Percentiles rank a stretch among this genome's conserved stretches.
phyloP scores from a whole-genome alignment of 202 grass and related monocot species.

The Carex arenaria region DNA sequence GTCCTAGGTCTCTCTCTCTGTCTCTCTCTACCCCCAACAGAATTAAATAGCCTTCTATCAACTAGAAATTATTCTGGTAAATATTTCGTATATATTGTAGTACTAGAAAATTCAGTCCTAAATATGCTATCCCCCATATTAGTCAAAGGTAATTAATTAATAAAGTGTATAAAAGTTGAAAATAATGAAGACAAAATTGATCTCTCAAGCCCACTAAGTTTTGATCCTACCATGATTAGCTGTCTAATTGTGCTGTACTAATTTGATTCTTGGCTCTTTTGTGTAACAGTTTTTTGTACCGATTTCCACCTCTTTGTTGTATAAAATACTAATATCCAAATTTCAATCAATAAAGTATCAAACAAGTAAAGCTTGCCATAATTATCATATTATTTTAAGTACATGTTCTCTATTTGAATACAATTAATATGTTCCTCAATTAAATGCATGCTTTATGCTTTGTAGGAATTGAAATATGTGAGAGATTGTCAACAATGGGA shows the following conservation, averaged over 20 bases:
- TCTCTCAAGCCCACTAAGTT: neutral
- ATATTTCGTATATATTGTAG: neutral
- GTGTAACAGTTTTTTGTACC: neutral
- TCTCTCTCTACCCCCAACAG: neutral
- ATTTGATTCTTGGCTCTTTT: neutral
- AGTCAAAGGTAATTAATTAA: neutral
- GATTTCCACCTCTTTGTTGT: neutral
- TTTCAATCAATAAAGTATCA: neutral
- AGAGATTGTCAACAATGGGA: conserved; percentile 90
- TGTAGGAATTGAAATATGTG: conserved; percentile 70
- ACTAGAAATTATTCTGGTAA: neutral
- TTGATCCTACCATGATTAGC: neutral
- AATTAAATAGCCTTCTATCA: neutral
- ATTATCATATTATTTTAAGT: neutral
- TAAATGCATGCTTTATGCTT: neutral
- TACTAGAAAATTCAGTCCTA: neutral
- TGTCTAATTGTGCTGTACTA: neutral
- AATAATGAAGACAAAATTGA: conserved; percentile 3
- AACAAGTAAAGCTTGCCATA: neutral
- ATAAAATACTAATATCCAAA: neutral
- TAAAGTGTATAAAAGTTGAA: neutral
- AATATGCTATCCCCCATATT: neutral
- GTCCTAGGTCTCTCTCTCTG: conserved; percentile 53
- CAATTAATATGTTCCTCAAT: neutral
- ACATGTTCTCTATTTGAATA: neutral